phyloP scores from a whole-genome alignment of 495 filamentous ascomycete genomes.

The Aspergillus baeticus region DNA sequence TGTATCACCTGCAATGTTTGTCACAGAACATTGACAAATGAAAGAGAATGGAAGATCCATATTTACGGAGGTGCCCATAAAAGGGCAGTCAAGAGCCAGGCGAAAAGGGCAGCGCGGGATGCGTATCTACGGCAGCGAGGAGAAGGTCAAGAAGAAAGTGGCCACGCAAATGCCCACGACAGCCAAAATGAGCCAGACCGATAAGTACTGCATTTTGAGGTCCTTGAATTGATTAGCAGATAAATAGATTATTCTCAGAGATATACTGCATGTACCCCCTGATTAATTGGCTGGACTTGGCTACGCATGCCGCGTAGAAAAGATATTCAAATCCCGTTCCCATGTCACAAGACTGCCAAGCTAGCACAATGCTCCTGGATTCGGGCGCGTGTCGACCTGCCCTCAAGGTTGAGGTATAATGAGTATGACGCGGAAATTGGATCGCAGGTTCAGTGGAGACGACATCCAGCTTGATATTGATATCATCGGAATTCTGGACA shows the following conservation, averaged over 20 bases:
- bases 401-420: too few species aligned
- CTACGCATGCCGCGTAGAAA: too few species aligned
- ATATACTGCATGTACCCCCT: background rate
- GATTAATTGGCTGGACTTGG: background rate
- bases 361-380: too few species aligned
- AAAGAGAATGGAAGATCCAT: conserved; percentile 76
- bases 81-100: conserved; percentile 35
- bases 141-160: conserved; percentile 1
- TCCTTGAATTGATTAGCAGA: background rate
- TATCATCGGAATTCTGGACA: too few species aligned
- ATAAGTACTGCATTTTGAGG: background rate
- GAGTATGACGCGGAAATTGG: too few species aligned
- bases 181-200: conserved; percentile 2
- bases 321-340: too few species aligned
- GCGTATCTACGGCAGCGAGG: conserved; percentile 21
- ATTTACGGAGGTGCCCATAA: conserved; percentile 65
- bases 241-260: background rate
- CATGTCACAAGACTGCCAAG: too few species aligned
- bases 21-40: conserved; percentile 60
- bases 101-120: conserved; percentile 31
- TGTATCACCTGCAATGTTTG: conserved; percentile 69
- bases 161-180: background rate
- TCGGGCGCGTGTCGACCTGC: too few species aligned
- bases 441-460: too few species aligned
- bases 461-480: too few species aligned